These are phyloP conservation scores for Hirschfeldia incana DNA, from an alignment of 345 rosid genomes.

Conservation along the genomic window DNA sequence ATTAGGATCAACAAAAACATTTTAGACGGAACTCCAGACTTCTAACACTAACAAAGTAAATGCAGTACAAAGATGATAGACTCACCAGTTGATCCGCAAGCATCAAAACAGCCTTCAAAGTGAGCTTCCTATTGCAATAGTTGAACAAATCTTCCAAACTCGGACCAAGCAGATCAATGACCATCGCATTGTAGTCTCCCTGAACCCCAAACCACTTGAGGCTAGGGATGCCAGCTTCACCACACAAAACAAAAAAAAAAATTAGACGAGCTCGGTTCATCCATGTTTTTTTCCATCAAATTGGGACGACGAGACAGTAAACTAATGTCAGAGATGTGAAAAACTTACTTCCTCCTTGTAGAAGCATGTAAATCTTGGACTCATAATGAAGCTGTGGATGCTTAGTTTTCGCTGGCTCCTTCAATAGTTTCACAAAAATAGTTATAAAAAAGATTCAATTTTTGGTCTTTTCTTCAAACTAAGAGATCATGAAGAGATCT, in stretches of 20 bases:
- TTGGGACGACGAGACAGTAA: neutral
- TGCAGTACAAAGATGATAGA: neutral
- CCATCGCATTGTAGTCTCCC: constrained; percentile 79
- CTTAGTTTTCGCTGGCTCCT: constrained; percentile 86
- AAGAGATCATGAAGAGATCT: neutral
- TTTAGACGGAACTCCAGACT: constrained; percentile 46
- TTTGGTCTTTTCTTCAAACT: neutral
- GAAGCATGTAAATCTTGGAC: constrained; percentile 81
- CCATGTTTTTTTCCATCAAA: neutral
- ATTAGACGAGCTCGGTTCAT: neutral
- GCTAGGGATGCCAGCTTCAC: constrained; percentile 80
- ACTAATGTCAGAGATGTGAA: constrained; percentile 16
- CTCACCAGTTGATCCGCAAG: constrained; percentile 87
- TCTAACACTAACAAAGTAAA: neutral
- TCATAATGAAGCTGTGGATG: constrained; percentile 92
- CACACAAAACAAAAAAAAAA: neutral
- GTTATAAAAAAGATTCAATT: neutral
- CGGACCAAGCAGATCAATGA: constrained; percentile 87
- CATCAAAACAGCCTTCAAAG: constrained; percentile 84
- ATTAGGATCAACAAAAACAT: constrained; percentile 16
- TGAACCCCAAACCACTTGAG: constrained; percentile 89
- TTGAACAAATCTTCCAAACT: constrained; percentile 88
- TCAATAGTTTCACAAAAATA: constrained; percentile 6
- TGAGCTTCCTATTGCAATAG: constrained; percentile 70
- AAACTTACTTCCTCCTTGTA: constrained; percentile 84